Conservation (phyloP, 2,329 filamentous ascomycete genomes). For the Cadophora sp. region DNA sequence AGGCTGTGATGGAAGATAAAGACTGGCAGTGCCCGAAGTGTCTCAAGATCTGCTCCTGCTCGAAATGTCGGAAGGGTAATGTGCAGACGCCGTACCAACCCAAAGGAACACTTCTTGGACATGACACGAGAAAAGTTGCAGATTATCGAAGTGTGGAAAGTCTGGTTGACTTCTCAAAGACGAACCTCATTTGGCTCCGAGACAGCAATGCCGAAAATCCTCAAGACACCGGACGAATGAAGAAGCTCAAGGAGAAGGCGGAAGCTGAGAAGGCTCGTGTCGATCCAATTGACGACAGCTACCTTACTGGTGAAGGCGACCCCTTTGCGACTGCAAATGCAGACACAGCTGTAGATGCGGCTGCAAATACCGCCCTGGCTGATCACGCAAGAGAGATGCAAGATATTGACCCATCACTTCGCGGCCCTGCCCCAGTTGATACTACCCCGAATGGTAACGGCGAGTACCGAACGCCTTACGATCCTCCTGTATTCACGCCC, state of each 20-base stretch:
- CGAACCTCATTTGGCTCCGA: slow-evolving; percentile 85
- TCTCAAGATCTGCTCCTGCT: slow-evolving; percentile 85
- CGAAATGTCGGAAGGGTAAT: slow-evolving; percentile 69
- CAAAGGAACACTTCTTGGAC: slow-evolving; percentile 85
- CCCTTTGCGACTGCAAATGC: slow-evolving; percentile 24
- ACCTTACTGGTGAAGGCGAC: slow-evolving; percentile 30
- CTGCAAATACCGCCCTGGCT: slow-evolving; percentile 12
- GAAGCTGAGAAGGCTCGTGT: slow-evolving; percentile 43
- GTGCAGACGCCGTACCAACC: slow-evolving; percentile 83
- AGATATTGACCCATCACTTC: slow-evolving; percentile 43
- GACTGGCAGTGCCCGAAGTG: slow-evolving; percentile 92
- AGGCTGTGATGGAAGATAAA: slow-evolving; percentile 78
- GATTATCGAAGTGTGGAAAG: slow-evolving; percentile 91
- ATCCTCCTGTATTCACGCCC: slow-evolving; percentile 8
- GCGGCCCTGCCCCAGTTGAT: slow-evolving; percentile 19
- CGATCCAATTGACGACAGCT: slow-evolving; percentile 36
- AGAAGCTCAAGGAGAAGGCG: slow-evolving; percentile 45
- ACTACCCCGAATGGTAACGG: slow-evolving; percentile 22
- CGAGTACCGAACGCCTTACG: slow-evolving; percentile 22
- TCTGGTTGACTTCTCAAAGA: slow-evolving; percentile 87
- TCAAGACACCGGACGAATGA: slow-evolving; percentile 49
- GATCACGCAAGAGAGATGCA: slow-evolving; percentile 31
- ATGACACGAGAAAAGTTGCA: slow-evolving; percentile 88
- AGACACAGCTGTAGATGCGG: slow-evolving; percentile 11
- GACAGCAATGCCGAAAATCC: slow-evolving; percentile 58